Evolutionary conservation across 1,284 basidiomycete genomes (phyloP).

Genomic region (Chalciporus sp.): DNA sequence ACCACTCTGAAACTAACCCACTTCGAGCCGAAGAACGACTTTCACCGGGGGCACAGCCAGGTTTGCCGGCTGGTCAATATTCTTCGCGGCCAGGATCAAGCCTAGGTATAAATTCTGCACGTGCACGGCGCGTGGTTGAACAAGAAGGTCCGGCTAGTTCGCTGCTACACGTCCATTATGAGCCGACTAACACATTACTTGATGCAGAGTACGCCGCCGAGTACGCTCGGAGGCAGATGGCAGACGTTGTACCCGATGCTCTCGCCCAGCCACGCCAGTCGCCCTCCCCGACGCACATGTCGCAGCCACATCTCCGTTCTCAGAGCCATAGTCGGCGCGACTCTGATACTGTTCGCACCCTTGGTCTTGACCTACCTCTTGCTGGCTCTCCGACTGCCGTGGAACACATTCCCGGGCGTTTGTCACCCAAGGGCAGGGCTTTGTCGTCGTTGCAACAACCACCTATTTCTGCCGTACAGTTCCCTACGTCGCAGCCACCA

Average conservation of each 20-base stretch:
- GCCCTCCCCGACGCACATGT: slow-evolving; percentile 54
- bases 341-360: slow-evolving; percentile 69
- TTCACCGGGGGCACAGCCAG: slow-evolving; percentile 34
- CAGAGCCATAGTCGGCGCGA: slow-evolving; percentile 61
- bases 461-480: slow-evolving; percentile 31
- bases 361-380: slow-evolving; percentile 28
- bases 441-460: slow-evolving; percentile 27
- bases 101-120: slow-evolving; percentile 41
- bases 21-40: slow-evolving; percentile 27
- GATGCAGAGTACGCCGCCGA: slow-evolving; percentile 33
- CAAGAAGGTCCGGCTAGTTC: slow-evolving; percentile 40
- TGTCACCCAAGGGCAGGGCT: slow-evolving; percentile 27
- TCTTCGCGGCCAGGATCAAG: slow-evolving; percentile 56
- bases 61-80: slow-evolving; percentile 36
- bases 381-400: slow-evolving; percentile 44
- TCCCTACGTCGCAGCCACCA: slow-evolving; percentile 25
- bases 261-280: slow-evolving; percentile 45
- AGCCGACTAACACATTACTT: slow-evolving; percentile 11
- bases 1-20: slow-evolving; percentile 7
- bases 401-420: slow-evolving; percentile 34
- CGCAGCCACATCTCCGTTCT: slow-evolving; percentile 29
- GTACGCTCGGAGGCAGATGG: slow-evolving; percentile 15
- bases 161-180: slow-evolving; percentile 12
- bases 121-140: slow-evolving; percentile 35
- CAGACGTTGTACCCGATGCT: slow-evolving; percentile 18